A percentile compares a stretch with the other conserved stretches of the same genome.
Evolutionary conservation across 1,284 basidiomycete species (phyloP).

Genomic region (Cutaneotrichosporon sp.): DNA sequence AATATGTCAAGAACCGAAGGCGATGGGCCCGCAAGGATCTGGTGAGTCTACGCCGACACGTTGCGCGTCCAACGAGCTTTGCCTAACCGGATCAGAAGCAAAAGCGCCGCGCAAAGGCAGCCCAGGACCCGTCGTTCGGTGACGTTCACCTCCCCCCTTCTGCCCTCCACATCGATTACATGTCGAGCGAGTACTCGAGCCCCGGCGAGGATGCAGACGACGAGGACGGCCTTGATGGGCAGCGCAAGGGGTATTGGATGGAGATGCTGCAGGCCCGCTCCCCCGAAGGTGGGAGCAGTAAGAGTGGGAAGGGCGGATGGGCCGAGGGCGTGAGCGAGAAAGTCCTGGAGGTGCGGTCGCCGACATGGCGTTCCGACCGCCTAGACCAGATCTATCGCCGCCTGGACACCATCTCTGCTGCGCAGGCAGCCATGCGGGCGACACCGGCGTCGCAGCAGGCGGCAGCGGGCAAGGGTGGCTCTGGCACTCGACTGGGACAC

Average conservation of each 20-base stretch:
- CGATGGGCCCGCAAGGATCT: slow-evolving; percentile 54
- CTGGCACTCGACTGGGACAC: slow-evolving; percentile 29
- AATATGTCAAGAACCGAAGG: slow-evolving; percentile 46
- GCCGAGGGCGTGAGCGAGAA: slow-evolving; percentile 59
- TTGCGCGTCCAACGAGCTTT: background rate
- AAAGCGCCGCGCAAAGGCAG: slow-evolving; percentile 44
- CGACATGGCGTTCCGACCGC: slow-evolving; percentile 46
- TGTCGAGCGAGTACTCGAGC: slow-evolving; percentile 53
- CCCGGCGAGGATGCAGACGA: slow-evolving; percentile 41
- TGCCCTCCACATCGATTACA: slow-evolving; percentile 50
- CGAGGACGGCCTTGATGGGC: slow-evolving; percentile 13
- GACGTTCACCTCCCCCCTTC: slow-evolving; percentile 30
- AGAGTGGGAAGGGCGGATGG: slow-evolving; percentile 65
- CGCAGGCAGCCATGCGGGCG: slow-evolving; percentile 27
- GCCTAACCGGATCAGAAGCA: slow-evolving; percentile 42
- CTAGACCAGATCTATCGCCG: slow-evolving; percentile 41
- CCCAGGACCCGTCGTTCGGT: slow-evolving; percentile 30
- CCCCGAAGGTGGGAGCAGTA: slow-evolving; percentile 36
- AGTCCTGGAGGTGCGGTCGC: slow-evolving; percentile 68
- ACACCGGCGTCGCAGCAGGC: slow-evolving; percentile 20
- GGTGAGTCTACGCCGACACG: slow-evolving; percentile 32
- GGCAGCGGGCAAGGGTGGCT: background rate
- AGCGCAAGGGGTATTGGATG: slow-evolving; percentile 18
- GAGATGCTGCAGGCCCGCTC: slow-evolving; percentile 36
- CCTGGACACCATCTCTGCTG: slow-evolving; percentile 35